phyloP scores from a whole-genome alignment of 2,329 filamentous ascomycete genomes.

The Apiospora malaysiana region DNA sequence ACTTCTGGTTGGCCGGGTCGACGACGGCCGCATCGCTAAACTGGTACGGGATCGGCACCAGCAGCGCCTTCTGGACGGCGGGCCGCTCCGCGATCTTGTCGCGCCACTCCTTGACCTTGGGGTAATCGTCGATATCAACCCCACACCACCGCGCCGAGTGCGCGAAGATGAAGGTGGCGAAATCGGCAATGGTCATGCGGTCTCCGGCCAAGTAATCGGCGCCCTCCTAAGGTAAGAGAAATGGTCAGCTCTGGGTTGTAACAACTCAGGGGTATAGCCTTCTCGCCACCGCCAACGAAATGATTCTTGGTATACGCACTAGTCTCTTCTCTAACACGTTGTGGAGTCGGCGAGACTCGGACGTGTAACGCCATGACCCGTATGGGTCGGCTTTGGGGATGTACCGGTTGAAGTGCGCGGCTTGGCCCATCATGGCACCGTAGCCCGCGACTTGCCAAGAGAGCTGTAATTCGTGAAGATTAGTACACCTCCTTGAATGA shows the following conservation, averaged over 20 bases:
- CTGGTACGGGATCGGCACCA: conserved; percentile 18
- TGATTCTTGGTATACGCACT: conserved; percentile 24
- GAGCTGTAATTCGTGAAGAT: too few species aligned
- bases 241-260: too few species aligned
- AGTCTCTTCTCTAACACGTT: conserved; percentile 31
- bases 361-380: conserved; percentile 28
- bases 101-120: conserved; percentile 25
- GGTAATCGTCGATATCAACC: conserved; percentile 25
- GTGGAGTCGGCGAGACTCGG: conserved; percentile 30
- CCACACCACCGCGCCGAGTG: conserved; percentile 27
- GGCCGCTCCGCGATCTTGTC: conserved; percentile 23
- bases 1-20: neutral
- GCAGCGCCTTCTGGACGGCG: conserved; percentile 24
- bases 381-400: conserved; percentile 28
- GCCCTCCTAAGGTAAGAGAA: neutral
- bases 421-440: conserved; percentile 15
- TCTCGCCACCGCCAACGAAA: too few species aligned
- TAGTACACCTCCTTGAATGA: too few species aligned
- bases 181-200: conserved; percentile 27
- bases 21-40: conserved; percentile 11
- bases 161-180: conserved; percentile 25
- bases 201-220: conserved; percentile 19
- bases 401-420: conserved; percentile 33
- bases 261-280: too few species aligned
- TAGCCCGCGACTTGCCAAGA: too few species aligned